Evolutionary conservation across 2,329 filamentous ascomycete genomes (phyloP), one percentile per base, ranked within the genome.

Genomic region (Phyllachora maydis): DNA sequence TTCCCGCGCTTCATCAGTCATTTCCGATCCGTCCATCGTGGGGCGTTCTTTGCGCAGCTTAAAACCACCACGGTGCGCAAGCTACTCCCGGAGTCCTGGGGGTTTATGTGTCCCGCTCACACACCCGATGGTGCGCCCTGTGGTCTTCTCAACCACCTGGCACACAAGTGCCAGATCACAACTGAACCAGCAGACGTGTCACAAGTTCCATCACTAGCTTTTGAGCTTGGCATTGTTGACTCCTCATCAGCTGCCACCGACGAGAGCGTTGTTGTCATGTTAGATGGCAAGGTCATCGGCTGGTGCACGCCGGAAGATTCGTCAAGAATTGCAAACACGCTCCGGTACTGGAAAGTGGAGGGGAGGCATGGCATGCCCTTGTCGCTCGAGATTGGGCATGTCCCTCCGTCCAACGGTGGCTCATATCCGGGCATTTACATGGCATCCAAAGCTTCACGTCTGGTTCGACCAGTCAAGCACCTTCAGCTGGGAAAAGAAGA

Each of bases 1-100:
- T 98, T 95, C 46, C 69, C 91, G 40, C 79, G 88, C 39, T 98
- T 95, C 54, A 91, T 98, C 53, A 88, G 79, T 47, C 88, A 98
- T 49, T 98, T 98, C 63, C 76, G 88, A 35, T 93, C 93, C 82
- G 81, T 98, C 28, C 88, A 98, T 54, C 71, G 88, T 69, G 88
- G 88, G 58, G 88, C 81, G 43, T 98, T 98, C 64, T 98, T 98
- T 46, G 88, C 88, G 4, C 79, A 95, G 45, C 53, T 98, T 33
- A 95, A 93, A 52, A 98, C 88, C 0, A 98, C 88, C 1, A 88
- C 88, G 0, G 88, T 98, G 23, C 69, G 88, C 54, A 98, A 95
- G 48, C 56, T 98, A 36, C 54, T 95, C 11, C 88, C 88, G 2
- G 88, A 98, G 44, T 92, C 82, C 36, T 98, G 88, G 88, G 88